Percentiles rank a stretch among this genome's conserved stretches.
phyloP scores from a whole-genome alignment of 2,329 filamentous ascomycete species.

The Colletotrichum salicis region DNA sequence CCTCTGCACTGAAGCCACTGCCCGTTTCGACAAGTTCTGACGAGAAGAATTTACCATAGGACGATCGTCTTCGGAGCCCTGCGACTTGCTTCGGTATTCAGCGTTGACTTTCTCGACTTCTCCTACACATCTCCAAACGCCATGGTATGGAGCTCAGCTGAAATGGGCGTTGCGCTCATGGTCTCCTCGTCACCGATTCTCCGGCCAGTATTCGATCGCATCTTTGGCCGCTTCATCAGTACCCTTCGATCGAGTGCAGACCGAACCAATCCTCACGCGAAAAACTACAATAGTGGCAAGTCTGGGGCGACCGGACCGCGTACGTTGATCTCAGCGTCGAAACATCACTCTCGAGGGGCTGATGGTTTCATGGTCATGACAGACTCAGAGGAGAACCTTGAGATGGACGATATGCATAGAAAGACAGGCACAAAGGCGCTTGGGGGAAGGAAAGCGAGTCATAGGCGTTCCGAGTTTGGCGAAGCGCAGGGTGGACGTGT shows the following conservation, averaged over 20 bases:
- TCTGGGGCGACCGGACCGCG: neutral
- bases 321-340: conserved; percentile 11
- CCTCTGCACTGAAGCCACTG: no score
- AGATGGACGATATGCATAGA: conserved; percentile 12
- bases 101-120: conserved; percentile 40
- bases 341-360: conserved; percentile 2
- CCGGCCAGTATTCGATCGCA: conserved; percentile 40
- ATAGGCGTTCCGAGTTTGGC: neutral
- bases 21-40: neutral
- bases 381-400: conserved; percentile 36
- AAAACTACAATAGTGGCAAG: conserved; percentile 7
- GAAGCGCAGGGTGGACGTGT: neutral
- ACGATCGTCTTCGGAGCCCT: conserved; percentile 46
- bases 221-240: conserved; percentile 37
- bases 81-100: conserved; percentile 37
- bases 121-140: conserved; percentile 38
- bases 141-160: conserved; percentile 41
- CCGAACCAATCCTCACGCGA: neutral
- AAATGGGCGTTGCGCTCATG: conserved; percentile 40
- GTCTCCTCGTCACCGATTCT: conserved; percentile 41
- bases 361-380: conserved; percentile 33
- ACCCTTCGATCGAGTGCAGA: conserved; percentile 10
- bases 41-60: neutral
- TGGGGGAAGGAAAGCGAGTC: neutral
- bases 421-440: neutral